Evolutionary conservation across 2,329 filamentous ascomycete genomes (phyloP), one percentile per base, ranked within the genome.

Genomic region (Aspergillus oerlinghausenensis): DNA sequence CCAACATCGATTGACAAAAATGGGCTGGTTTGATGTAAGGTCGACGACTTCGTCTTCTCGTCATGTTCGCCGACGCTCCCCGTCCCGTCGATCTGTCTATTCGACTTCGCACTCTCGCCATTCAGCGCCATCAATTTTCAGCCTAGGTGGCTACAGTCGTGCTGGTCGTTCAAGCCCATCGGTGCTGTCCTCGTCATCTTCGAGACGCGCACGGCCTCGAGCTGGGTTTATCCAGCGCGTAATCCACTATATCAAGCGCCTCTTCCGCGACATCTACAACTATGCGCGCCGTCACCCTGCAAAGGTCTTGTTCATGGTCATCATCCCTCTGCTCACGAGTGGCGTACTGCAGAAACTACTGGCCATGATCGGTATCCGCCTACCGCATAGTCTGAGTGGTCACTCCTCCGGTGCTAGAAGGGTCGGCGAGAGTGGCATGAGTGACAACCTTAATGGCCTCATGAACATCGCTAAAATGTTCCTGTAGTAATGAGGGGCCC

Each of bases 321-420:
- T 97, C 67, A 85, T 97, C 83, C 93, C 93, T 9, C 81, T 97
- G 56, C 79, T 97, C 67, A 92, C 88, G 1, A 90, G 90, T 52
- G 93, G 93, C 32, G 88, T 90, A 28, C 76, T 97, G 63, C 87
- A 87, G 8, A 89, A 88, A 49, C 79, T 97, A 48, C 82, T 96
- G 49, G 84, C 84, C 40, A 85, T 87, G 69, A 89, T 97, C 73
- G 92, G 92, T 23, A 79, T 97, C 59, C 82, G 87, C 60, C 74
- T 96, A 61, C 92, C 92, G 0, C 79, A 80, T 4, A 75, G 77
- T 4, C 56, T 73, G 51, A 55, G 66, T 65, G 70, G 70, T 4
- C 67, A 72, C 32, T 66, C 65, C 48, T 63, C 68, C 51, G 64
- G 58, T 52, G 62, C 52, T 57, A 61, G 50, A 26, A 56, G 40